Percentiles rank a stretch among this genome's conserved stretches.
These are phyloP conservation scores for Zygotorulaspora florentina DNA, from an alignment of 805 yeast species.

Conservation along the genomic window DNA sequence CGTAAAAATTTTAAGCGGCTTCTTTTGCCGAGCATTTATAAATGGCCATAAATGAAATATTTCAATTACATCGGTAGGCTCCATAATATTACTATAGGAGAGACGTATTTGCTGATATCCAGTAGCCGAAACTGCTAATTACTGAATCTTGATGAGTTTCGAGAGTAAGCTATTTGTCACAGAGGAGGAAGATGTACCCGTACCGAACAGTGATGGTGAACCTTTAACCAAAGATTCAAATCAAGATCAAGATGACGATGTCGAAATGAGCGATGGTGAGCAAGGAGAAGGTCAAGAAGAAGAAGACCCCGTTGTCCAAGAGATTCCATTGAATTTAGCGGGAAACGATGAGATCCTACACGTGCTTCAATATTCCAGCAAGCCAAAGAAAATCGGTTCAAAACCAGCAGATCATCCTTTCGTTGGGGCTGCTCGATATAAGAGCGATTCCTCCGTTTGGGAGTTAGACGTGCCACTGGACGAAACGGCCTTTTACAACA, in stretches of 20 bases:
- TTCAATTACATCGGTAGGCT: background rate
- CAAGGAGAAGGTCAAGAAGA: constrained; percentile 35
- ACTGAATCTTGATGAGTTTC: constrained; percentile 6
- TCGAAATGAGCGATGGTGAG: constrained; percentile 13
- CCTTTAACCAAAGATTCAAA: constrained; percentile 13
- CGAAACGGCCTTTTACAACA: constrained; percentile 63
- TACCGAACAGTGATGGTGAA: constrained; percentile 2
- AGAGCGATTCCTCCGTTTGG: constrained; percentile 56
- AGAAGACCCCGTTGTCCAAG: constrained; percentile 59
- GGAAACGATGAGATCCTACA: constrained; percentile 35
- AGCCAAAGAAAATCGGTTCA: constrained; percentile 25
- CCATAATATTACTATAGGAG: no score
- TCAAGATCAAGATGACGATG: constrained; percentile 13
- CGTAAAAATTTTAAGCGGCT: constrained; percentile 14
- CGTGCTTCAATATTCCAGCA: constrained; percentile 54
- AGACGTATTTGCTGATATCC: background rate
- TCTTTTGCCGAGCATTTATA: background rate
- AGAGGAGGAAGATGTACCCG: constrained; percentile 35
- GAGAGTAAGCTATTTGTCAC: constrained; percentile 34
- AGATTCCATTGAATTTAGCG: constrained; percentile 52
- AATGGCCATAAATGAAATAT: background rate
- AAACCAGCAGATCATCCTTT: constrained; percentile 35
- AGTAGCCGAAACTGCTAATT: background rate
- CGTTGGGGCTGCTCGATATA: constrained; percentile 48
- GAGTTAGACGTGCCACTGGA: constrained; percentile 77